Evolutionary conservation across 2,329 filamentous ascomycete species (phyloP), one percentile per base, ranked within the genome.

Genomic region (Calycina marina): DNA sequence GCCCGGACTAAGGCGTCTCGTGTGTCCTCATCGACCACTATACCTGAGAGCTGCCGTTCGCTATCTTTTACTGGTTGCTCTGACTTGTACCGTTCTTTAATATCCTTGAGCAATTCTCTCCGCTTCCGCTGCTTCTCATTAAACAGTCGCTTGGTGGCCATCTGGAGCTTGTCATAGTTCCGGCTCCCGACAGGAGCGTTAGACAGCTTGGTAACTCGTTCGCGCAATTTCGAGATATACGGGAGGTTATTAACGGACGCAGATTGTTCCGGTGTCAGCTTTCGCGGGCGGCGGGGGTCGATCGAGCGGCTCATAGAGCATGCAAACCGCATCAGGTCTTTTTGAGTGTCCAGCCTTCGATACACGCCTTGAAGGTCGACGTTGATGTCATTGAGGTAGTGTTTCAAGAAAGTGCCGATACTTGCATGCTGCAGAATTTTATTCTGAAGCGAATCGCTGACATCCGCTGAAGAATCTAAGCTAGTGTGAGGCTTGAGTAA

Each of bases 261-360:
- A 27, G 37, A 42, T 40, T 52, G 38, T 18, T 39, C 30, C 4
- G 33, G 37, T 4, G 40, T 50, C 17, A 50, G 38, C 22, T 43
- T 35, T 26, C 40, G 29, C 25, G 39, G 44, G 6, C 40, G 36
- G 24, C 32, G 25, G 12, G 36, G 43, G 39, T 51, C 39, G 22
- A 51, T 45, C 13, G 36, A 44, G 10, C 35, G 40, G 30, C 41
- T 42, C 25, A 50, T 49, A 18, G 37, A 40, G 30, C 26, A 45
- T 25, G 40, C 38, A 14, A 39, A 38, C 22, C 36, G 31, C 32
- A 50, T 52, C 13, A 50, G 36, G 14, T 43, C 35, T 11, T 35
- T 31, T 31, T 50, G 22, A 14, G 36, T 40, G 30, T 41, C 27
- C 5, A 43, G 34, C 22, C 46, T 43, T 20, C 36, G 31, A 26